Evolutionary conservation across 768 basidiomycete genomes (phyloP).

Genomic region (Termitomyces sp.): DNA sequence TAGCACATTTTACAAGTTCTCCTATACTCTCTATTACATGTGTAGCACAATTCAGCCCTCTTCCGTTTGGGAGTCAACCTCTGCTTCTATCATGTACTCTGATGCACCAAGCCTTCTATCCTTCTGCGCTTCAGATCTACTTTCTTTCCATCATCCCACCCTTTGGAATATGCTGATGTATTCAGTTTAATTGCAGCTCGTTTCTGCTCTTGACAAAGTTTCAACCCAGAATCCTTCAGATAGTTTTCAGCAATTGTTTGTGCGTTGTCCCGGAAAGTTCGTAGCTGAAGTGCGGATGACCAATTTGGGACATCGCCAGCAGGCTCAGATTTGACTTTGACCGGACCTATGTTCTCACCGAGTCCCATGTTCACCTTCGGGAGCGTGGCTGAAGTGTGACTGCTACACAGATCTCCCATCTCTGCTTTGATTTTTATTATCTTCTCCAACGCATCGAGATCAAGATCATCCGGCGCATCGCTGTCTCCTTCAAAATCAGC

Average conservation of each 20-base stretch:
- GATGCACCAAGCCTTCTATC: constrained; percentile 2
- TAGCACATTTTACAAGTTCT: neutral
- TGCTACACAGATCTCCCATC: neutral
- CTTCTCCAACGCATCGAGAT: constrained; percentile 6
- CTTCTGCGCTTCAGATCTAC: constrained; percentile 8
- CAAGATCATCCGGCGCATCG: neutral
- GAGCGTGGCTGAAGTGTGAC: neutral
- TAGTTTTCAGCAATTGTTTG: constrained; percentile 7
- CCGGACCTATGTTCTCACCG: neutral
- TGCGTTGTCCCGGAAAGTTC: constrained; percentile 8
- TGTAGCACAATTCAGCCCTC: neutral
- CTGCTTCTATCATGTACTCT: neutral
- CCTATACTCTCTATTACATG: neutral
- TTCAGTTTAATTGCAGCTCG: neutral
- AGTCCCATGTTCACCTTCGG: neutral
- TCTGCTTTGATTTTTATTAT: neutral
- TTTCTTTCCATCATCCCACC: constrained; percentile 7
- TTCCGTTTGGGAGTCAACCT: neutral
- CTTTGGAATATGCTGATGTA: constrained; percentile 2
- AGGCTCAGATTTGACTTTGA: neutral
- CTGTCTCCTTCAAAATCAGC: constrained; percentile 3
- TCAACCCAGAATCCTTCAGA: neutral
- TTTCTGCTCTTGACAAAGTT: neutral
- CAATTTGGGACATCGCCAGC: neutral
- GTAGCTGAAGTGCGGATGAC: constrained; percentile 8